phyloP scores from a whole-genome alignment of 352 stramenopile species.

The Phytophthora pistaciae region DNA sequence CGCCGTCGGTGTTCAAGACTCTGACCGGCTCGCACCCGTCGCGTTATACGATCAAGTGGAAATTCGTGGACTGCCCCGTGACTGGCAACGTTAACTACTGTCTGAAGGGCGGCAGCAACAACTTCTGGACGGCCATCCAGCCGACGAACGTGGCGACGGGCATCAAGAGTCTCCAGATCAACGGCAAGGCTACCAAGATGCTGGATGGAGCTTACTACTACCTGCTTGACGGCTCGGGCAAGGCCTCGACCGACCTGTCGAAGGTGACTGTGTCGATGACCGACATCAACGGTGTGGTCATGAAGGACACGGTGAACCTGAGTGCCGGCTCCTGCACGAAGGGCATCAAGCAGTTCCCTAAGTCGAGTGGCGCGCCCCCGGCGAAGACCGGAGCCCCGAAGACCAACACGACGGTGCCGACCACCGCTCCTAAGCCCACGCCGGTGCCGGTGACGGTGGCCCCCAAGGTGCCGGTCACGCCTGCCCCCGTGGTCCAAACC shows the following conservation, averaged over 20 bases:
- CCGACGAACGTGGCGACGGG: slow-evolving; percentile 42
- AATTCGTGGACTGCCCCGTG: slow-evolving; percentile 47
- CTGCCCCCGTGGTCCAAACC: neutral
- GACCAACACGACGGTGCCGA: slow-evolving; percentile 17
- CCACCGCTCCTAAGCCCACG: neutral
- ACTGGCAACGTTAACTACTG: slow-evolving; percentile 38
- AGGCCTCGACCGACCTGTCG: slow-evolving; percentile 37
- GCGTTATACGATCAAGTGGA: slow-evolving; percentile 44
- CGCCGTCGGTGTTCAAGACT: slow-evolving; percentile 43
- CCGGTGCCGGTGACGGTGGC: neutral
- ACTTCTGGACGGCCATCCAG: slow-evolving; percentile 49
- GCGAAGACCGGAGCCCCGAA: neutral
- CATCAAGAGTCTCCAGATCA: slow-evolving; percentile 42
- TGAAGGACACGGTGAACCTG: slow-evolving; percentile 57
- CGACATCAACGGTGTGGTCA: slow-evolving; percentile 47
- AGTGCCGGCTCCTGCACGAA: slow-evolving; percentile 49
- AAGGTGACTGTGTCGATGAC: slow-evolving; percentile 52
- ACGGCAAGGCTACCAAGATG: slow-evolving; percentile 62
- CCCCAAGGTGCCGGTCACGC: slow-evolving; percentile 2
- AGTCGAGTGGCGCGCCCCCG: neutral
- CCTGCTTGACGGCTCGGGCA: slow-evolving; percentile 52
- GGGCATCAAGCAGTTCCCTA: slow-evolving; percentile 47
- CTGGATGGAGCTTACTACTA: slow-evolving; percentile 71
- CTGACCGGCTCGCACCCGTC: slow-evolving; percentile 43
- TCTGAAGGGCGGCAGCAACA: slow-evolving; percentile 34